Conservation (phyloP, 2,329 filamentous ascomycete species). For the Ceratocystis ficicola region DNA sequence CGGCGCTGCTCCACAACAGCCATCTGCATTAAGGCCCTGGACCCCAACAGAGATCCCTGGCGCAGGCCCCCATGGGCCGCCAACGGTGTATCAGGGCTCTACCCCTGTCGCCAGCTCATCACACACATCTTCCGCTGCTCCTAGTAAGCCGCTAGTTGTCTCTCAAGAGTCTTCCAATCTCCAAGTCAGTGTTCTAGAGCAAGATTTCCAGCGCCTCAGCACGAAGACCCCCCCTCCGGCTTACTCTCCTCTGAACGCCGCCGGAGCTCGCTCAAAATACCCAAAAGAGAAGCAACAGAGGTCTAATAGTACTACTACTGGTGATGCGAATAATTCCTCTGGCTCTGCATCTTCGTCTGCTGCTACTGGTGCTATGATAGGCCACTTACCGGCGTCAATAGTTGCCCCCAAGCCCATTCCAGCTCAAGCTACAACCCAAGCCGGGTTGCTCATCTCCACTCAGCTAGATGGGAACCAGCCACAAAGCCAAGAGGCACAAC, state of each 20-base stretch:
- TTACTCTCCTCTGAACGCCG: slow-evolving; percentile 64
- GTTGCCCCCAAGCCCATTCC: slow-evolving; percentile 21
- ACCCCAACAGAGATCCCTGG: slow-evolving; percentile 87
- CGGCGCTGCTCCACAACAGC: slow-evolving; percentile 35
- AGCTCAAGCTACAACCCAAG: slow-evolving; percentile 10
- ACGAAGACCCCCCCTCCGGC: slow-evolving; percentile 83
- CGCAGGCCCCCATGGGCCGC: slow-evolving; percentile 74
- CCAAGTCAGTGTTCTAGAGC: slow-evolving; percentile 62
- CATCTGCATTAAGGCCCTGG: slow-evolving; percentile 58
- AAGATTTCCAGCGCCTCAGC: slow-evolving; percentile 74
- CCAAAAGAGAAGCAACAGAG: slow-evolving; percentile 63
- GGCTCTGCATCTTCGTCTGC: slow-evolving; percentile 23
- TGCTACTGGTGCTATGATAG: slow-evolving; percentile 19
- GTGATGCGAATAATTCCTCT: slow-evolving; percentile 23
- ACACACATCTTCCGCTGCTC: not conserved
- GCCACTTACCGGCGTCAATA: slow-evolving; percentile 12
- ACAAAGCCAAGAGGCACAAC: slow-evolving; percentile 15
- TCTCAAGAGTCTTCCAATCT: slow-evolving; percentile 27
- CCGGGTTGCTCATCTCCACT: slow-evolving; percentile 19
- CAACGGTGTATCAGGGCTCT: slow-evolving; percentile 80
- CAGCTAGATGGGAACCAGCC: slow-evolving; percentile 14
- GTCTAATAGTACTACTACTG: slow-evolving; percentile 27
- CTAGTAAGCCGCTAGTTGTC: slow-evolving; percentile 11
- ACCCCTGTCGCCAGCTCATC: slow-evolving; percentile 30
- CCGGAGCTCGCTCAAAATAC: slow-evolving; percentile 46